Evolutionary conservation across 345 rosid genomes (phyloP), one percentile per base, ranked within the genome.

Genomic region (Bruguiera gymnorhiza): DNA sequence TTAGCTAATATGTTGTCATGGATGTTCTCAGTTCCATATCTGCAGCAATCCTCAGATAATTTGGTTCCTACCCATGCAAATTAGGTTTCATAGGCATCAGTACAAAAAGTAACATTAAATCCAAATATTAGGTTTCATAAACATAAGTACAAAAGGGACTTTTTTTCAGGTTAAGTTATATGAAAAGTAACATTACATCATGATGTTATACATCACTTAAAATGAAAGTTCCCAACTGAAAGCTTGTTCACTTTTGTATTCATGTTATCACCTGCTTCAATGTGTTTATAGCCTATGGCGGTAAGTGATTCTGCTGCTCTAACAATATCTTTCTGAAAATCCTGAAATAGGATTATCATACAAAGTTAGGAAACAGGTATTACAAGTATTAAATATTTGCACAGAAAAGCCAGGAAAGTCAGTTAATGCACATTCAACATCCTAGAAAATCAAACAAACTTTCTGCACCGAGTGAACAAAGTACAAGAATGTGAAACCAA

Each of bases 11-110:
- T 71, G 79, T 86, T 91, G 60, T 91, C 92, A 19, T 86, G 82
- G 69, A 90, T 86, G 78, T 82, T 91, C 74, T 94, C 98, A 19
- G 93, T 84, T 66, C 98, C 97, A 82, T 89, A 94, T 67, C 67
- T 84, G 78, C 88, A 84, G 75, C 92, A 91, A 37, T 91, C 95
- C 86, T 94, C 95, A 63, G 96, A 82, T 68, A 94, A 83, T 76
- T 88, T 94, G 75, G 90, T 86, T 73, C 98, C 98, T 93, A 64
- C 5, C 5, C 5, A 43, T 4, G 1, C 50, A 43, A 43, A 43
- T 43, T 43, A 43, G 18, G 18, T 43, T 43, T 43, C 50, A 3
- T 13, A 15, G 16, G 50, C 50, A 43, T 13, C 18, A 67, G 74
- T 39, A 79, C 39, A 73, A 62, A 63, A 69, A 68, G 23, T 50